Base-by-base conservation (phyloP, 2,329 filamentous ascomycete species). In the Penicillium palitans region DNA sequence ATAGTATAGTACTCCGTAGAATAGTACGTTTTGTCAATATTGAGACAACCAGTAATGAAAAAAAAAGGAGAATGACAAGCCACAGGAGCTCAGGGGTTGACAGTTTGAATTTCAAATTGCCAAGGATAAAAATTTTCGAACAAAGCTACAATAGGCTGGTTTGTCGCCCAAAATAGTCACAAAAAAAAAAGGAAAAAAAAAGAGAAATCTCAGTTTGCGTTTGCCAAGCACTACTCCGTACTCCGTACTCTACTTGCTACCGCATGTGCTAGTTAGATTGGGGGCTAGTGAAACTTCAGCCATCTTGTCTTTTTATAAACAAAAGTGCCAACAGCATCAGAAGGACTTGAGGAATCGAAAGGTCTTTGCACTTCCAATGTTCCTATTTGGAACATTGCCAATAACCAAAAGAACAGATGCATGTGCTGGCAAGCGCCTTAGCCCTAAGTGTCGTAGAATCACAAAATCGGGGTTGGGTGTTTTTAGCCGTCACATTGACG, bases 371-470 rank as follows among this genome's bases (percentile, higher is more conserved):
- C 29, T 45, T 27, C 24, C 15, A 35, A 19, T 42, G 6, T 33
- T 24, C 19, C 6, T 12, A 5, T 13, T 33, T 33, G 5, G 5
- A 15, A 15, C 5, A 27, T 39, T 41, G 6, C 42, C 55, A 57
- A 47, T 53, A 15, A 35, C 12, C 12, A 52, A 33, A 42, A 21
- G 27, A 21, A 35, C 21, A 47, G 37, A 44, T 63, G 59, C 55
- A 57, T 62, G 61, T 53, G 61, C 55, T 62, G 61, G 60, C 61
- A 63, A 63, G 60, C 57, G 57, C 35, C 37, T 24, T 24, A 40
- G 33, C 19, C 21, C 42, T 50, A 40, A 33, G n/a, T 44, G 47
- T 57, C n/a, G 29, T 25, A 33, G 31, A 52, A 35, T n/a, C 27
- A 4, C 24, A 17, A 40, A 31, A 17, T 52, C 5, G 29, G 37